Conservation (phyloP, 2,329 filamentous ascomycete species). For the Fulvia fulva region DNA sequence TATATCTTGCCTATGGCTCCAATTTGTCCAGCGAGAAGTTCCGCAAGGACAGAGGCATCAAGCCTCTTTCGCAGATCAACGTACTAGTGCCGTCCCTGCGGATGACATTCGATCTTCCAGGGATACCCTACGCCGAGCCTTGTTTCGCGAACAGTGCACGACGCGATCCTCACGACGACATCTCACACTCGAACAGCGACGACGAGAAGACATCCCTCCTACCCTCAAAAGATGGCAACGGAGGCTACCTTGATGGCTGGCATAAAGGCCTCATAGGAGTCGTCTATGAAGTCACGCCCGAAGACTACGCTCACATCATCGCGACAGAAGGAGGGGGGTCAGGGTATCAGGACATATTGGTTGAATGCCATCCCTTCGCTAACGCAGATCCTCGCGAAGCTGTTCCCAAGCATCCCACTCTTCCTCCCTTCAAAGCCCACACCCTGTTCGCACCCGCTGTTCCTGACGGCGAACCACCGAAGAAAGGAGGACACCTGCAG, state of each 20-base stretch:
- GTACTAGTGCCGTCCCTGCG: conserved; percentile 74
- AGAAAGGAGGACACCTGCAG: conserved; percentile 43
- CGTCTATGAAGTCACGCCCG: conserved; percentile 85
- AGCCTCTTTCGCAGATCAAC: conserved; percentile 73
- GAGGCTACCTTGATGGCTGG: conserved; percentile 65
- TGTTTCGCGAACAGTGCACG: conserved; percentile 81
- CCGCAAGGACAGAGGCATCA: conserved; percentile 70
- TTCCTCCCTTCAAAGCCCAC: conserved; percentile 71
- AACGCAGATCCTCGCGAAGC: conserved; percentile 47
- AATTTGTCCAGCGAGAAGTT: conserved; percentile 82
- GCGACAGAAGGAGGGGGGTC: conserved; percentile 84
- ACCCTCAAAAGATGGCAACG: conserved; percentile 9
- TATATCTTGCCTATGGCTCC: conserved; percentile 72
- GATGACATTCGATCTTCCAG: conserved; percentile 80
- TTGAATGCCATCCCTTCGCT: conserved; percentile 71
- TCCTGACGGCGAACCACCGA: conserved; percentile 27
- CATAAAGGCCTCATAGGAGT: conserved; percentile 82
- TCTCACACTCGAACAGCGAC: not conserved
- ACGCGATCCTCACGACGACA: conserved; percentile 44
- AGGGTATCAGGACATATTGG: conserved; percentile 77
- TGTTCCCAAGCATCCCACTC: conserved; percentile 61
- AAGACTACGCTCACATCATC: conserved; percentile 82
- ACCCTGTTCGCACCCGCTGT: conserved; percentile 69
- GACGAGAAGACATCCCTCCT: conserved; percentile 37
- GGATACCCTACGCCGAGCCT: conserved; percentile 80